phyloP scores from a whole-genome alignment of 164 flowering plant species.

The Aristolochia californica region DNA sequence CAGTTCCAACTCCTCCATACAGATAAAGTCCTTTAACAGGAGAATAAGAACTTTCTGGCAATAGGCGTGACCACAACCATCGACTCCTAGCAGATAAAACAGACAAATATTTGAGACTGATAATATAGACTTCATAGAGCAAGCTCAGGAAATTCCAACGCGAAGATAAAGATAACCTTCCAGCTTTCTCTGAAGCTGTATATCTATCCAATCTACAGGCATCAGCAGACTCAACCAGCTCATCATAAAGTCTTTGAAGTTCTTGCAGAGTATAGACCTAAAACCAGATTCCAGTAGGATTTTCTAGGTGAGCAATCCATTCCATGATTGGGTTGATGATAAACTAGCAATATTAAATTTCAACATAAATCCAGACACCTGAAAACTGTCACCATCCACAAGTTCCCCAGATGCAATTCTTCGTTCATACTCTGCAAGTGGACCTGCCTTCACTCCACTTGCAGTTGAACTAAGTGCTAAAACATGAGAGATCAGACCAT shows the following conservation, averaged over 20 bases:
- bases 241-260: conserved; percentile 88
- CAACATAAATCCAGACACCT: conserved; percentile 26
- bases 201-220: conserved; percentile 70
- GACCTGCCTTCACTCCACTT: conserved; percentile 50
- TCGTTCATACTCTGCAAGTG: conserved; percentile 83
- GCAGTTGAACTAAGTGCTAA: conserved; percentile 2
- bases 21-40: conserved; percentile 92
- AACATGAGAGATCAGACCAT: conserved; percentile 1
- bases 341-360: not conserved
- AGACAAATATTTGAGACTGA: not conserved
- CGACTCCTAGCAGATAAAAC: conserved; percentile 48
- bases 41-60: conserved; percentile 65
- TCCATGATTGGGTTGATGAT: not conserved
- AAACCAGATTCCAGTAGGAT: conserved; percentile 15
- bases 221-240: conserved; percentile 70
- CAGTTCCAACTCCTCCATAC: conserved; percentile 98
- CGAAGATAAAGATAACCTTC: conserved; percentile 35
- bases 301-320: not conserved
- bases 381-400: conserved; percentile 71
- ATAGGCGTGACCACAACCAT: conserved; percentile 91
- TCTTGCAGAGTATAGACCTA: conserved; percentile 69
- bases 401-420: conserved; percentile 83
- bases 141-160: not conserved
- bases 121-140: not conserved
- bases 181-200: conserved; percentile 50